Evolutionary conservation across 805 yeast species (phyloP), one percentile per base, ranked within the genome.

Genomic region (Candida orba): DNA sequence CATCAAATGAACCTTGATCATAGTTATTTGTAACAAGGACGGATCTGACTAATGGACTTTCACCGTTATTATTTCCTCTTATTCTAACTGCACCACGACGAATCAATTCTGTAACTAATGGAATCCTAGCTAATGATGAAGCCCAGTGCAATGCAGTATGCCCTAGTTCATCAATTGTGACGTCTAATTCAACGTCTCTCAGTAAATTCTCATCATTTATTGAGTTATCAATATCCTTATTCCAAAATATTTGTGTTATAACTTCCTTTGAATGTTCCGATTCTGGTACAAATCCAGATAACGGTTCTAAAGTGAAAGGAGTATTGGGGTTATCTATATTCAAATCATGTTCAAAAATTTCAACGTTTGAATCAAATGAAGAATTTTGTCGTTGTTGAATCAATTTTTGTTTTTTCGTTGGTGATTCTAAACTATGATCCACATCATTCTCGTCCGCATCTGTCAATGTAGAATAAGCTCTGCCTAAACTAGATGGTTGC

Each of bases 131-230:
- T 60, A 93, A 72, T 0, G 97, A 86, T 14, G 97, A 81, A 4
- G 97, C 95, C 95, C 98, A 86, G 63, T 93, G 99, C 45, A 93
- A 71, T 0, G 96, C 88, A 0, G 96, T 84, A 58, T 93, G 93
- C 1, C 98, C 97, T 45, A 83, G 78, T 53, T 86, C 95, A 63
- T 95, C 99, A 37, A 95, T 85, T 1, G 96, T 81, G 30, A 88
- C 86, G 56, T 88, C 93, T 40, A 90, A 70, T 46, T 78, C 75
- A 32, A 86, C 69, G 34, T 70, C 52, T 8, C 45, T 41, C 6
- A 55, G 40, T 0, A 44, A 47, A 6, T 45, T 31, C 29, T 62
- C 63, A 20, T 59, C 59, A 18, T 57, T 55, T 14, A 59, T 54
- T 13, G 66, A 59, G 14, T 57, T 63, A 8, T 53, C 53, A 3